A percentile compares a stretch with the other conserved stretches of the same genome.
These are phyloP conservation scores for Ramaria sp. DNA, from an alignment of 768 basidiomycete genomes.

Conservation along the genomic window DNA sequence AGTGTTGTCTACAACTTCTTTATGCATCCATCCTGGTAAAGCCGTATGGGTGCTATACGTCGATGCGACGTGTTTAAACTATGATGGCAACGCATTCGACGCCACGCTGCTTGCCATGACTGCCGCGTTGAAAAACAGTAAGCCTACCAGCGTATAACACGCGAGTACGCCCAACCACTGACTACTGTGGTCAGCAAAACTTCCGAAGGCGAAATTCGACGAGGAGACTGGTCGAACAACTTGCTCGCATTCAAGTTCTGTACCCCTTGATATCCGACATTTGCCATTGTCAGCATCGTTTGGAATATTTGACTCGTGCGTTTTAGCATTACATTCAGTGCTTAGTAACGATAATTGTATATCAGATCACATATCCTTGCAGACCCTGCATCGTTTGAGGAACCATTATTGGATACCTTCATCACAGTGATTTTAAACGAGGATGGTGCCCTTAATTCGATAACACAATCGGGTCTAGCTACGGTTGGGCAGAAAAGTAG, in stretches of 20 bases:
- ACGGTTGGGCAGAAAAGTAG: slow-evolving; percentile 14
- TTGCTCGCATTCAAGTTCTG: slow-evolving; percentile 42
- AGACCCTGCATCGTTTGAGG: slow-evolving; percentile 88
- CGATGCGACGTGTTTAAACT: slow-evolving; percentile 92
- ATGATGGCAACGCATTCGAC: slow-evolving; percentile 93
- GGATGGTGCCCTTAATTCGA: slow-evolving; percentile 34
- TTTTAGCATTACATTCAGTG: slow-evolving; percentile 8
- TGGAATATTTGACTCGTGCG: slow-evolving; percentile 76
- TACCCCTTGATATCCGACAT: slow-evolving; percentile 37
- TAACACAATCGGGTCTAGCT: slow-evolving; percentile 46
- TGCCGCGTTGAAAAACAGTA: slow-evolving; percentile 78
- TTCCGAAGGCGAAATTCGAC: slow-evolving; percentile 65
- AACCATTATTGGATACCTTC: slow-evolving; percentile 68
- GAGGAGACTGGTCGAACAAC: slow-evolving; percentile 52
- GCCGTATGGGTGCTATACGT: slow-evolving; percentile 92
- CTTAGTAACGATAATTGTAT: neutral
- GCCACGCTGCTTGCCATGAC: slow-evolving; percentile 82
- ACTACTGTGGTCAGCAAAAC: slow-evolving; percentile 33
- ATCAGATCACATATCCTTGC: slow-evolving; percentile 53
- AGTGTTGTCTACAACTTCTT: slow-evolving; percentile 49
- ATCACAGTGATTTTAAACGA: slow-evolving; percentile 54
- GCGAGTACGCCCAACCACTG: neutral
- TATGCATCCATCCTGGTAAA: slow-evolving; percentile 74
- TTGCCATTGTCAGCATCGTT: slow-evolving; percentile 51
- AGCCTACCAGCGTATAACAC: slow-evolving; percentile 18